These are phyloP conservation scores for Leishmania tropica DNA, from an alignment of 208 protist species.

Conservation along the genomic window DNA sequence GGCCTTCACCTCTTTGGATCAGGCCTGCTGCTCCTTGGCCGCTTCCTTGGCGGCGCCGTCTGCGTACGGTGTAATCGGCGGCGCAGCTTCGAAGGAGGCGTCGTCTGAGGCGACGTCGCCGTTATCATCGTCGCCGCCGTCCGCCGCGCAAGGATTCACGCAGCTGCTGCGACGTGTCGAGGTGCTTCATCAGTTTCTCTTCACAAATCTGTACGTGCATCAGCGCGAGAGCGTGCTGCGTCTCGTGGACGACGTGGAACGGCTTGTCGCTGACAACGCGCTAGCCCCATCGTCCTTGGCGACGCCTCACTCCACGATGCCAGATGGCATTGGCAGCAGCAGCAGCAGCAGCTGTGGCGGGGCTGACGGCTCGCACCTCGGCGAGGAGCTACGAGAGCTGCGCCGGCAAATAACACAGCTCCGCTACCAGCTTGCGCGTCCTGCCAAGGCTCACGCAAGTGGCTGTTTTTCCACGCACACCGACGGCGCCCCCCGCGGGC, in stretches of 20 bases:
- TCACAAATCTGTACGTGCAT: slow-evolving; percentile 31
- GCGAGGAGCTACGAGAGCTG: slow-evolving; percentile 8
- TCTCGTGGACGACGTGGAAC: slow-evolving; percentile 21
- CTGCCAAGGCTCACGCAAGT: neutral
- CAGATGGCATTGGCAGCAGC: neutral
- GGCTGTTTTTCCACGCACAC: neutral
- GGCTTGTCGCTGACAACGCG: slow-evolving; percentile 3
- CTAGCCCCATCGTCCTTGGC: neutral
- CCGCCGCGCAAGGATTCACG: neutral
- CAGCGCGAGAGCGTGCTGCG: slow-evolving; percentile 28
- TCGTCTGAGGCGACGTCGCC: neutral
- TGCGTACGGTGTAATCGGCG: neutral
- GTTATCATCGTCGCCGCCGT: neutral
- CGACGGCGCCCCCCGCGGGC: neutral
- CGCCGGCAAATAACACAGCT: slow-evolving; percentile 9
- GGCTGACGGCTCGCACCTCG: neutral
- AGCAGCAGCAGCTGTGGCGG: neutral
- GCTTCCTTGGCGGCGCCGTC: slow-evolving; percentile 4
- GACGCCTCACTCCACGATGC: neutral
- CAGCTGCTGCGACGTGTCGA: slow-evolving; percentile 26
- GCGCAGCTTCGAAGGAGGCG: neutral
- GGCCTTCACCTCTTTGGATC: slow-evolving; percentile 23
- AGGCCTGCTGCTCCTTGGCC: slow-evolving; percentile 17
- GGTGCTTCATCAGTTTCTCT: slow-evolving; percentile 32
- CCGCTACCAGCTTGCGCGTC: slow-evolving; percentile 12